Percentiles rank a stretch among this genome's conserved stretches.
These are phyloP conservation scores for Buddleja alternifolia DNA, from an alignment of 257 asterid species.

Conservation along the genomic window DNA sequence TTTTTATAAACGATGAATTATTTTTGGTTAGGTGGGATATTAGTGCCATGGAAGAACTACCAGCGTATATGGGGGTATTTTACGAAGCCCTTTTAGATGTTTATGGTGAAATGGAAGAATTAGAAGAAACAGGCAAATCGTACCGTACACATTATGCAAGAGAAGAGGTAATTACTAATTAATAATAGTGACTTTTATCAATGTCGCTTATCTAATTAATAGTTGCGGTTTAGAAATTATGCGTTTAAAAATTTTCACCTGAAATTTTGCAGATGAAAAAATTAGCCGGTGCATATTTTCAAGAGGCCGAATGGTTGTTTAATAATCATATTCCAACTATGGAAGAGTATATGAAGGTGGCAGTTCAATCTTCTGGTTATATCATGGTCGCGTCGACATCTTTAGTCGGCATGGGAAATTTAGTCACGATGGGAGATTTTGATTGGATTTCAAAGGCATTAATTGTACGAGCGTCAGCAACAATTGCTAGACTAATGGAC, in stretches of 20 bases:
- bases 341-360: constrained; percentile 41
- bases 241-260: neutral
- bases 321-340: constrained; percentile 17
- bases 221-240: no score
- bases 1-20: no score
- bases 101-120: constrained; percentile 24
- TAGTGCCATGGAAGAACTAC: constrained; percentile 18
- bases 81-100: constrained; percentile 20
- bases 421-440: constrained; percentile 17
- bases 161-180: constrained; percentile 10
- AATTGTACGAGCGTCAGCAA: constrained; percentile 23
- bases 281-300: constrained; percentile 25
- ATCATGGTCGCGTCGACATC: constrained; percentile 18
- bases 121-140: constrained; percentile 7
- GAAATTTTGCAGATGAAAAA: constrained; percentile 29
- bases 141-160: constrained; percentile 7
- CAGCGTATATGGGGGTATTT: constrained; percentile 18
- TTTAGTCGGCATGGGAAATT: constrained; percentile 32
- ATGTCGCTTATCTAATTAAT: no score
- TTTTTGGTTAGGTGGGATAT: constrained; percentile 32
- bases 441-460: constrained; percentile 41
- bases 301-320: constrained; percentile 38
- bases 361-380: constrained; percentile 8
- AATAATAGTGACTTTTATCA: no score
- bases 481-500: constrained; percentile 38